Evolutionary conservation across 1,284 basidiomycete species (phyloP), one percentile per base, ranked within the genome.

Genomic region (Tilletia caries): DNA sequence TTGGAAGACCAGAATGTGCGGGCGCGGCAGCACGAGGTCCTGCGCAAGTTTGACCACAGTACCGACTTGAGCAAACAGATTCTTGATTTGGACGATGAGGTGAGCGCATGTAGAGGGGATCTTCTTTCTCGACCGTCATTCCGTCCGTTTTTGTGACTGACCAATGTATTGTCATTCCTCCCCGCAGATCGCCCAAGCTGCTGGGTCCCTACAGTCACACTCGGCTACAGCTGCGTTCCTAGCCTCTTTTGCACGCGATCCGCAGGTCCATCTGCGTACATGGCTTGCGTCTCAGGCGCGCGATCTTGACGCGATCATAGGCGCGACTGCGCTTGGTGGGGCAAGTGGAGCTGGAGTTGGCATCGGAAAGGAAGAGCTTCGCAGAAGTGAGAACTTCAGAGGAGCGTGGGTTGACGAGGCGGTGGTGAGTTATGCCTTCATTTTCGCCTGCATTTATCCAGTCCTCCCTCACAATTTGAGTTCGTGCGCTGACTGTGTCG

Each of bases 211-310:
- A 58, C 90, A 92, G 73, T 93, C 92, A 78, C 88, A 92, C 0
- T 89, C 92, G 75, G 87, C 92, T 73, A 95, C 95, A 82, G 88
- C 90, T 18, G 91, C 92, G 27, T 97, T 97, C 85, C 85, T 98
- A 54, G 87, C 89, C 67, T 88, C 89, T 0, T 98, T 97, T 80
- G 89, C 93, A 23, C 85, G 88, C 1, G 88, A 93, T 69, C 93
- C 93, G 0, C 87, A 89, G 0, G 86, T 86, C 41, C 96, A 97
- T 81, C 90, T 96, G 69, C 89, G 93, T 75, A 91, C 89, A 2
- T 98, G 92, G 92, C 85, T 97, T 43, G 91, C 91, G 69, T 93
- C 91, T 2, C 95, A 98, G 83, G 91, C 93, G 37, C 87, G 92
- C 23, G 93, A 96, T 83, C 84, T 98, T 50, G 93, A 95, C 83